phyloP scores from a whole-genome alignment of 345 rosid species.

The Brassica cretica region DNA sequence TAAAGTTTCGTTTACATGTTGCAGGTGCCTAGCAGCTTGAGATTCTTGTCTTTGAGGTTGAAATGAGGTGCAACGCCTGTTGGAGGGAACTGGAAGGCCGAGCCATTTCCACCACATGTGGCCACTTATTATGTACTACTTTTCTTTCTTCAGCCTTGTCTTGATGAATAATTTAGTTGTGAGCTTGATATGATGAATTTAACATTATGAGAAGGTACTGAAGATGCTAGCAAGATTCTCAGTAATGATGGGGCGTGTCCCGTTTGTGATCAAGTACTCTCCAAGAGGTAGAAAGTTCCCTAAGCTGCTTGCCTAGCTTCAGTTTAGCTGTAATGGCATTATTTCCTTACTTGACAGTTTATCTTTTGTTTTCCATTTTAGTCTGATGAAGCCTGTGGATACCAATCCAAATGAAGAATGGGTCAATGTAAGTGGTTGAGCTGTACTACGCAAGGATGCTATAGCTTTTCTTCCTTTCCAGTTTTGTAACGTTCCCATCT shows the following conservation, averaged over 20 bases:
- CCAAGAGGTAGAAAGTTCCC: slow-evolving; percentile 63
- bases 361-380: slow-evolving; percentile 42
- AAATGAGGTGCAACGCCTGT: slow-evolving; percentile 96
- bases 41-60: slow-evolving; percentile 37
- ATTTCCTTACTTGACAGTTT: slow-evolving; percentile 26
- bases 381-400: slow-evolving; percentile 88
- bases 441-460: background rate
- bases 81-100: slow-evolving; percentile 96
- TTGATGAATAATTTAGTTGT: background rate
- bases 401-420: slow-evolving; percentile 94
- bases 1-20: background rate
- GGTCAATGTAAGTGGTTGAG: slow-evolving; percentile 74
- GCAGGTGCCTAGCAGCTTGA: slow-evolving; percentile 25
- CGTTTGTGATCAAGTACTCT: slow-evolving; percentile 92
- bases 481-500: slow-evolving; percentile 1
- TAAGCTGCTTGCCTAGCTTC: slow-evolving; percentile 8
- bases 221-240: slow-evolving; percentile 90
- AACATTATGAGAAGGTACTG: slow-evolving; percentile 64
- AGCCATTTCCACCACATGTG: slow-evolving; percentile 87
- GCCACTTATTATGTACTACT: slow-evolving; percentile 77
- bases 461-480: slow-evolving; percentile 20
- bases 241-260: slow-evolving; percentile 90
- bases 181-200: slow-evolving; percentile 44
- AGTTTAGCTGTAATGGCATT: background rate
- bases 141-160: slow-evolving; percentile 14